Conservation (phyloP, 768 basidiomycete species). For the Amanita thiersii region DNA sequence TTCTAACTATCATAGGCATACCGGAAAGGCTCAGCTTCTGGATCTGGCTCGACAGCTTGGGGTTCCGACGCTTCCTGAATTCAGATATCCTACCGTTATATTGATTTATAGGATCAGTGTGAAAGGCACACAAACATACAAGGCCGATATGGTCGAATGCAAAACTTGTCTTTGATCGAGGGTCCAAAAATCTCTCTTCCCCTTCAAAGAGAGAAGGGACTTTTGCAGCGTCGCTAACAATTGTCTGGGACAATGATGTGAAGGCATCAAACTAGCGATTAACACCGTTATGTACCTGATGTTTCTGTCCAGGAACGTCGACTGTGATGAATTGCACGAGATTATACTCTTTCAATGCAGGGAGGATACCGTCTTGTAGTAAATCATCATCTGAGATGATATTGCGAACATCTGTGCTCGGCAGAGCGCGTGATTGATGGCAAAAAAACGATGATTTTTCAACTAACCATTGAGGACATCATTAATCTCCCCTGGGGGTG, state of each 20-base stretch:
- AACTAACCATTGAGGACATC: constrained; percentile 82
- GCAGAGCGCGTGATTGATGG: constrained; percentile 9
- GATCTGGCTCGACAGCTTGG: constrained; percentile 50
- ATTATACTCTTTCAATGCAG: constrained; percentile 80
- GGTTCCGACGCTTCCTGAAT: constrained; percentile 72
- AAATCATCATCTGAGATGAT: constrained; percentile 83
- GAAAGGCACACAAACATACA: constrained; percentile 34
- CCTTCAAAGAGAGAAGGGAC: constrained; percentile 32
- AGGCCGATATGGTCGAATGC: constrained; percentile 79
- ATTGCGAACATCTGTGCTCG: constrained; percentile 68
- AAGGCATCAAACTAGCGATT: constrained; percentile 6
- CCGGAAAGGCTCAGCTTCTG: constrained; percentile 72
- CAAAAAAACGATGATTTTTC: constrained; percentile 1
- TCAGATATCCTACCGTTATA: constrained; percentile 8
- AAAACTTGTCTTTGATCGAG: constrained; percentile 71
- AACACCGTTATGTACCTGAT: constrained; percentile 50
- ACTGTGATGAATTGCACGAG: constrained; percentile 81
- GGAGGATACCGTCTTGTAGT: constrained; percentile 71
- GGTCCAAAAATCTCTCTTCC: constrained; percentile 76
- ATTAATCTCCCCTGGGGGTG: constrained; percentile 94
- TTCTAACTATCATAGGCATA: constrained; percentile 22
- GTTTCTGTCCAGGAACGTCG: constrained; percentile 67
- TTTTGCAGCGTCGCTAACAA: constrained; percentile 69
- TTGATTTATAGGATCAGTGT: constrained; percentile 8
- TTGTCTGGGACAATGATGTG: constrained; percentile 45